Base-by-base conservation (phyloP, 1,284 basidiomycete species). In the Malassezia globosa region DNA sequence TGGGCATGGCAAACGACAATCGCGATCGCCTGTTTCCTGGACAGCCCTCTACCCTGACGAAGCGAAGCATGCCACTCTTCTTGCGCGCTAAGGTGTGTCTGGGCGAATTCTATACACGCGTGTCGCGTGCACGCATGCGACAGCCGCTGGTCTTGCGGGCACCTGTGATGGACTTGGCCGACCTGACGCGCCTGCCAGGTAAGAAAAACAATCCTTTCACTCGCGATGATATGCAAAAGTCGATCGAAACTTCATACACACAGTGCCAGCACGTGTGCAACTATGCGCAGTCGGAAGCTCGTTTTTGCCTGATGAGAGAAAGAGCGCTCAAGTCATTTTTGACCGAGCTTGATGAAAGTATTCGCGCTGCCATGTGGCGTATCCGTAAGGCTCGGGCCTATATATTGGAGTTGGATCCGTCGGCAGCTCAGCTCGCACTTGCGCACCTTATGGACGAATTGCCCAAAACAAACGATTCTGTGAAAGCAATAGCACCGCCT, bases 171-270 rank as follows among this genome's bases (percentile, higher is more conserved):
- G 42, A 51, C 8, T 19, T 67, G 25, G 46, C 60, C 31, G 64
- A 67, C 42, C 55, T 64, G 2, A 43, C 63, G 23, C 51, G 43
- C 14, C 41, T 67, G 53, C 60, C 63, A 0, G 56, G 59, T 10
- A 55, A 55, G 50, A 48, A 53, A 23, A 51, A 45, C 31, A 46
- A 56, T 1, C 55, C 56, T 0, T 49, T 57, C 26, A 47, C 58
- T 37, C 58, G 60, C n/a, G 38, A 42, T 7, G 56, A 50, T 13
- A 39, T 67, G 21, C 57, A 64, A 39, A 51, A 51, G 24, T 54
- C 56, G 19, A 48, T 67, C 42, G 64, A 67, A 41, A 47, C 39
- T 3, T 59, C 56, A 11, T 67, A 64, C 37, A 53, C 58, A 4
- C 58, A 67, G 43, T 48, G 51, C 13, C 59, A 56, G 23, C 38